phyloP scores from a whole-genome alignment of 176 grass and related monocot genomes.

The Eleusine indica region DNA sequence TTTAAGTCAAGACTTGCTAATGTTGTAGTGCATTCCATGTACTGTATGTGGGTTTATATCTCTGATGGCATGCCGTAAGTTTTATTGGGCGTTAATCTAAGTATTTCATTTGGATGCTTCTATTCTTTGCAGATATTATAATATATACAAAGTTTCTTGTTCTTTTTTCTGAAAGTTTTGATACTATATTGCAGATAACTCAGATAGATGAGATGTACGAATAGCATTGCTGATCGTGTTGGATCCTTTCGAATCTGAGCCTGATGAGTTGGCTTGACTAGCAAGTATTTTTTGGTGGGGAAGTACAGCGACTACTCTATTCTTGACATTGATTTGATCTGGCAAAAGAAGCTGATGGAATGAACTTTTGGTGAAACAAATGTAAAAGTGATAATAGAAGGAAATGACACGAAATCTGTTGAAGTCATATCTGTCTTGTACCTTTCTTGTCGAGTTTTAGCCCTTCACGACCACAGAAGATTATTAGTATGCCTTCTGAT shows the following conservation, averaged over 20 bases:
- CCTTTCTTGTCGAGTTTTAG: conserved; percentile 13
- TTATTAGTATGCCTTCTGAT: background rate
- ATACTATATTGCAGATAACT: conserved; percentile 54
- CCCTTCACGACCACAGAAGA: conserved; percentile 6
- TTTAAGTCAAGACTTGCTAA: background rate
- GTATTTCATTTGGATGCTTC: background rate
- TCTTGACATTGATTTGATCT: conserved; percentile 3
- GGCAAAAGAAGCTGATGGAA: background rate
- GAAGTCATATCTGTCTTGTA: conserved; percentile 14
- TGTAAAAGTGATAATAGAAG: conserved; percentile 21
- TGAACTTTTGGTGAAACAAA: background rate
- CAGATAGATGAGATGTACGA: conserved; percentile 61
- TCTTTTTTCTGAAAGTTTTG: background rate
- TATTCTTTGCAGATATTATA: background rate
- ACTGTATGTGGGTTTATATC: background rate
- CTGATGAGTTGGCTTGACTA: conserved; percentile 20
- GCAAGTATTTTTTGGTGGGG: background rate
- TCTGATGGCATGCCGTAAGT: background rate
- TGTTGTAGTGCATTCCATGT: background rate
- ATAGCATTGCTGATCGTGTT: conserved; percentile 21
- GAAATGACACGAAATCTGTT: conserved; percentile 18
- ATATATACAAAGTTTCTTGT: background rate
- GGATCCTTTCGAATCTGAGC: background rate
- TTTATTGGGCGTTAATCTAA: background rate
- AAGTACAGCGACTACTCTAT: conserved; percentile 24